Base-by-base conservation (phyloP, 2,329 filamentous ascomycete species). In the Parascedosporium putredinis region DNA sequence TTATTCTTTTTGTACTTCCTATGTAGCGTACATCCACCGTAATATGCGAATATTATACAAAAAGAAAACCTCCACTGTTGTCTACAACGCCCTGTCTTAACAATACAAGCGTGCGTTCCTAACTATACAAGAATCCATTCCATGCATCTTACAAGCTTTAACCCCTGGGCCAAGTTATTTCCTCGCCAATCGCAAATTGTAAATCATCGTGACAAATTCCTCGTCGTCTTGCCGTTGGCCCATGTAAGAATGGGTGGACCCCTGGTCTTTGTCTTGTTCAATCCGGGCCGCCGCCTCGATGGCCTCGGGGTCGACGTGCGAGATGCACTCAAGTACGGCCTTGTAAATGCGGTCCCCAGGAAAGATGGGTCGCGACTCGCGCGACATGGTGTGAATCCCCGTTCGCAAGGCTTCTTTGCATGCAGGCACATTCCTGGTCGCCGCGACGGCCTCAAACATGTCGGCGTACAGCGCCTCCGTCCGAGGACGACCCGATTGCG, bases 321-420 rank as follows among this genome's bases (percentile, higher is more conserved):
- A 53, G 29, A 86, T 66, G 58, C 81, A 84, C 1, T 66, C 62
- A 58, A 72, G 67, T n/a, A 84, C 56, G 2, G 73, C 64, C 1
- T 64, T 52, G 45, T 70, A 70, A 4, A 86, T 55, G 1, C 60
- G 52, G 1, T 67, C 71, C 7, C 66, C 54, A 1, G 74, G 64
- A 22, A 55, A 48, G 14, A 86, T 68, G 0, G 67, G 64, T 1
- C 74, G 73, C 1, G 68, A 53, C 58, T 86, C 81, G 44, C 64
- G 61, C 16, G 67, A 54, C 76, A 86, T 82, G 58, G 83, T 78
- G 2, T 72, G 69, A n/a, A 78, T 69, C 58, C 74, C 76, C 53
- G 67, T 71, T n/a, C 70, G 72, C 53, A 78, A 64, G 20, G 67
- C 72, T 52, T 69, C 67, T 49, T 63, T 69, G 60, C 69, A 80